Base-by-base conservation (phyloP, 352 stramenopile species). In the Sclerospora graminicola region DNA sequence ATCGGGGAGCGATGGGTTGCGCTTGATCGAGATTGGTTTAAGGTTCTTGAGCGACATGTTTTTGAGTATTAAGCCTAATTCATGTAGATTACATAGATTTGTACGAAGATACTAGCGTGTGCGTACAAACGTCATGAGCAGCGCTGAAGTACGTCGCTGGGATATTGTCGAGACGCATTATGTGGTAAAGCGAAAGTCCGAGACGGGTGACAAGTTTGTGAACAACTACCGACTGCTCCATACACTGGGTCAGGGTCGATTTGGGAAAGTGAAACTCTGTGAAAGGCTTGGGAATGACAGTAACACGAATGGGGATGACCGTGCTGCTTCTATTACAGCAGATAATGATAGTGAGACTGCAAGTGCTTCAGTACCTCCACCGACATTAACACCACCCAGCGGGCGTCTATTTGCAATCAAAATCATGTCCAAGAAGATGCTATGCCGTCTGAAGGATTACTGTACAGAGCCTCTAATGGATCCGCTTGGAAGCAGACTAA, bases 181-280 rank as follows among this genome's bases (percentile, higher is more conserved):
- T 14, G 49, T 85, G 8, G 45, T 56, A 8, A 77, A 69, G 53
- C 60, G 34, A 46, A 84, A 84, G 63, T 60, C 57, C 2, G 42
- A 38, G 19, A 55, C 59, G 21, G 75, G 73, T 11, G 42, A 46
- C 40, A 84, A 86, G 63, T 48, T 67, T 36, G 63, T 93, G 23
- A 90, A 93, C 53, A 89, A 89, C 61, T 93, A 93, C 54, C 58
- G 61, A 28, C 32, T 89, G 38, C 47, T 78, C 51, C 66, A 78
- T 21, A 82, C 59, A 36, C 48, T 93, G 46, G 82, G 82, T 4
- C 68, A 84, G 13, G 82, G 82, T 15, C 69, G 73, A 41, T 93
- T 93, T 43, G 79, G 69, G 57, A 93, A 89, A 55, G 82, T 93
- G 31, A 90, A 90, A 57, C 70, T 84, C 29, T 84, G 73, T 37